These are phyloP conservation scores for Aspergillus caelatus DNA, from an alignment of 2,329 filamentous ascomycete species.

Conservation along the genomic window DNA sequence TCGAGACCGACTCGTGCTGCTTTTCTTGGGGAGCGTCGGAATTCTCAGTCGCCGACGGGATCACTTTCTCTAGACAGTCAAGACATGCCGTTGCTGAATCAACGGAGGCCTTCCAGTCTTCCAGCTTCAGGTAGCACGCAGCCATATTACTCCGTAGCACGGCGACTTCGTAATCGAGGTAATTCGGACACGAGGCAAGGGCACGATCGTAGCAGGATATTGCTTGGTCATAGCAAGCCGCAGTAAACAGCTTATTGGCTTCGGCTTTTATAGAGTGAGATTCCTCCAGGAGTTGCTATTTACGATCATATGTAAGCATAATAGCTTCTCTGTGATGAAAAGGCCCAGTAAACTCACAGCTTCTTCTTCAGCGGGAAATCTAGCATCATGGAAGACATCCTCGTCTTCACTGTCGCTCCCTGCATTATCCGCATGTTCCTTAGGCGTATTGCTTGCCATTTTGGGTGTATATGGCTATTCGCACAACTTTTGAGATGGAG, in stretches of 20 bases:
- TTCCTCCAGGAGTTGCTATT: conserved; percentile 68
- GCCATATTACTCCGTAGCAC: conserved; percentile 87
- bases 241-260: conserved; percentile 79
- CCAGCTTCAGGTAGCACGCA: conserved; percentile 82
- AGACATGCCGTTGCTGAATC: conserved; percentile 73
- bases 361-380: conserved; percentile 52
- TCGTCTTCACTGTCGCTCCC: conserved; percentile 40
- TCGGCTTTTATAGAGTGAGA: conserved; percentile 72
- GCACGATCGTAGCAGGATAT: conserved; percentile 83
- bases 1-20: conserved; percentile 13
- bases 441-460: conserved; percentile 17
- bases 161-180: conserved; percentile 84
- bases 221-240: conserved; percentile 72
- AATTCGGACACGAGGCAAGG: conserved; percentile 75
- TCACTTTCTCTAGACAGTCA: conserved; percentile 69
- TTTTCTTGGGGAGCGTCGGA: conserved; percentile 17
- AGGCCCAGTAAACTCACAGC: conserved; percentile 35
- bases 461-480: conserved; percentile 22
- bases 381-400: conserved; percentile 46
- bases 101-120: conserved; percentile 82
- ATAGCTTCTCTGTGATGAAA: conserved; percentile 5
- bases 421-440: conserved; percentile 4
- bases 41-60: conserved; percentile 42
- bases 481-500: background rate
- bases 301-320: conserved; percentile 13